Percentiles rank a stretch among this genome's conserved stretches.
Evolutionary conservation across 495 filamentous ascomycete species (phyloP).

Genomic region (Aspergillus baeticus): DNA sequence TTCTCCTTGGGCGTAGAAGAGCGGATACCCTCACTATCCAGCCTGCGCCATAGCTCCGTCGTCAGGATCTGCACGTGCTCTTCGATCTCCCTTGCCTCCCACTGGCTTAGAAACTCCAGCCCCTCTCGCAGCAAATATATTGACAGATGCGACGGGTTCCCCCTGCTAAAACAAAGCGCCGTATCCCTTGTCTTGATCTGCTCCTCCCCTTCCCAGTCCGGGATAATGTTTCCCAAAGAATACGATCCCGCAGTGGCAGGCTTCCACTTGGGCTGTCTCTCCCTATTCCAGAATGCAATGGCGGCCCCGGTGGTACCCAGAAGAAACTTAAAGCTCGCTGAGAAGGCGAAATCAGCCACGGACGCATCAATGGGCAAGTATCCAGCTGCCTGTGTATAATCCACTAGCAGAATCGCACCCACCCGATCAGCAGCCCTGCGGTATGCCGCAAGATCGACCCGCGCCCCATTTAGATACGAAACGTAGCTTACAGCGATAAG

Average conservation of each 20-base stretch:
- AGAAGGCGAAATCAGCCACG: conserved; percentile 9
- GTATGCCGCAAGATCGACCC: conserved; percentile 2
- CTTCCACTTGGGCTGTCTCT: neutral
- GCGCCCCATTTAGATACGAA: neutral
- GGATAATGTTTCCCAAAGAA: neutral
- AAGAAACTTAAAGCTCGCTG: neutral
- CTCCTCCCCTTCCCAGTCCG: neutral
- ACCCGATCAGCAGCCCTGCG: conserved; percentile 1
- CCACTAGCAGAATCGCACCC: conserved; percentile 6
- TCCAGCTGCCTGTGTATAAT: conserved; percentile 10
- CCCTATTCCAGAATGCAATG: conserved; percentile 11
- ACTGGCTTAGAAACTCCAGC: conserved; percentile 1
- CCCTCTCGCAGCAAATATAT: conserved; percentile 1
- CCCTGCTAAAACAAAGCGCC: conserved; percentile 1
- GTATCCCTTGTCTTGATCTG: neutral
- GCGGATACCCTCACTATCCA: neutral
- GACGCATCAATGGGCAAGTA: conserved; percentile 3
- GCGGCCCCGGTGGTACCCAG: neutral
- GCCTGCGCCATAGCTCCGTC: neutral
- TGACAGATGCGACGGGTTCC: neutral
- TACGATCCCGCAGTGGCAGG: neutral
- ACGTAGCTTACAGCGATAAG: conserved; percentile 9
- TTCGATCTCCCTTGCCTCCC: neutral
- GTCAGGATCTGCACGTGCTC: neutral
- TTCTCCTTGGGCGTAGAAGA: neutral